Evolutionary conservation across 2,329 filamentous ascomycete species (phyloP), one percentile per base, ranked within the genome.

Genomic region (Diatrype stigma): DNA sequence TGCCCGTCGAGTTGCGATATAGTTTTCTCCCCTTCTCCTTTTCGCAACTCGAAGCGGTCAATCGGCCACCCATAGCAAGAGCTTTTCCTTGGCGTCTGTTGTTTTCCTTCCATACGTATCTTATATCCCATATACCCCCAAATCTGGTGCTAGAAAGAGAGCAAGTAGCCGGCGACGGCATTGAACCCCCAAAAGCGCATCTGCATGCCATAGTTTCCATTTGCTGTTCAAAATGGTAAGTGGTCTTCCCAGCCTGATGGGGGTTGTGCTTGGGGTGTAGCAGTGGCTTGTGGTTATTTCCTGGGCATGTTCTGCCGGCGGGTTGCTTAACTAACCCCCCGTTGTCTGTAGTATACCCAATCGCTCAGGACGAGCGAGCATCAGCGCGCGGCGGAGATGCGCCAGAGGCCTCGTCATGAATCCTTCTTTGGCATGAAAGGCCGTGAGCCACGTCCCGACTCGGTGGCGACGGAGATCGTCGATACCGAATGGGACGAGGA

Each of bases 401-500:
- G 70, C 56, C 73, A 81, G 59, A 80, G 77, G 64, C 62, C 70
- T 49, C 66, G 70, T 45, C 75, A 78, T 58, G 80, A 84, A 68
- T 70, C 82, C 17, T 83, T 88, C 65, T 87, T 88, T 69, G 76
- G 77, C 59, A 68, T 79, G 55, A 80, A 78, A 61, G 75, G 79
- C 54, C 75, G 70, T 21, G 70, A 76, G 48, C 72, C 74, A 49
- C 78, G 86, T 52, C 87, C 87, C 37, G 68, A 81, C 35, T 92
- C 89, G 35, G 78, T 88, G 53, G 81, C 86, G 42, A 93, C 88
- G 21, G 86, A 91, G 62, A 87, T 90, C 57, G 85, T 86, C 65
- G 89, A 91, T 62, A 90, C 87, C 38, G 89, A 93, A 56, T 82
- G 77, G 73, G 79, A 83, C 40, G 89, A 91, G 57, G 85, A 88